Base-by-base conservation (phyloP, 257 asterid genomes). In the Penstemon davidsonii region DNA sequence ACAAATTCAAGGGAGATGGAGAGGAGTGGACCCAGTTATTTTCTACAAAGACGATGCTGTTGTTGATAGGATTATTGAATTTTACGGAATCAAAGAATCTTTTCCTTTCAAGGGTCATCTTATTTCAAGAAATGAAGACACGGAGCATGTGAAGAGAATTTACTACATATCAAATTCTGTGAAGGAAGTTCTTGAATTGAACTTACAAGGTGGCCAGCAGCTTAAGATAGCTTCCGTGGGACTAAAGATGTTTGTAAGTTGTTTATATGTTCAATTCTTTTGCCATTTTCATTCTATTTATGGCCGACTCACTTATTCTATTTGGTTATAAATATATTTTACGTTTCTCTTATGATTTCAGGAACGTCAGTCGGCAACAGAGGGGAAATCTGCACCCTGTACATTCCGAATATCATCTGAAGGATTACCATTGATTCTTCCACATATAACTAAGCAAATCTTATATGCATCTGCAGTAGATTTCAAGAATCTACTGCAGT, bases 181-280 rank as follows among this genome's bases (percentile, higher is more conserved):
- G 75, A 91, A 94, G 79, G 88, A 85, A 58, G 87, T 83, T 76
- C 95, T 91, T 51, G 85, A 88, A 69, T 81, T 94, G 84, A 94
- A 94, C 85, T 75, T 88, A 62, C 76, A 74, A 36, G 74, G 87
- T 15, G 96, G 97, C 68, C 91, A 91, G 86, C 95, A 84, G 73
- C 97, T 94, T 40, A 94, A 94, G 88, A 94, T 94, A 55, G 95
- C 99, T 80, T 79, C 99, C 5, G 93, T 91, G 74, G 99, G 97
- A 62, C 82, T 94, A 66, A 94, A 94, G 89, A 91, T 94, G 92
- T 92, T 92, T 86, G 98, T 92, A 83, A 86, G 98, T 85, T 66
- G 6, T 77, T 68, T 55, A 62, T 25, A 41, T 41, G 0, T 68
- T 69, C 58, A 60, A 57, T 6, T 67, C 58, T 52, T 70, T 74